Base-by-base conservation (phyloP, 2,329 filamentous ascomycete species). In the Colletotrichum abscissum region DNA sequence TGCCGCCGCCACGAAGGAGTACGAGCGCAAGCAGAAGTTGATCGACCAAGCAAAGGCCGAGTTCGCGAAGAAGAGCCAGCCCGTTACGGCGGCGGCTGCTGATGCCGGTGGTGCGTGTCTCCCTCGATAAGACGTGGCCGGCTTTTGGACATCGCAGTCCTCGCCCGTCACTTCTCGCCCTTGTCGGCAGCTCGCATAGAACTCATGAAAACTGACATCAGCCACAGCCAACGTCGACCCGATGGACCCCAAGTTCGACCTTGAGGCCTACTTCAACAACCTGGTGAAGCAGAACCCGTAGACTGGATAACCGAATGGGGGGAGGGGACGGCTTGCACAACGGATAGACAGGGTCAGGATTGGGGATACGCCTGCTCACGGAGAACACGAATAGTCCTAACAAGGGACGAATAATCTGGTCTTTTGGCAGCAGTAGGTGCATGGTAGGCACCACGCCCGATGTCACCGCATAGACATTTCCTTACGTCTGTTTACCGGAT, bases 21-120 rank as follows among this genome's bases (percentile, higher is more conserved):
- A 96, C 84, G 89, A 95, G 82, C 93, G 94, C 86, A 97, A 98
- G 90, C 90, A 95, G 86, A 91, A 92, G 79, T 89, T 98, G 88
- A 98, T 99, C 88, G 88, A 93, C 80, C 90, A 98, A 86, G 97
- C 97, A 78, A 98, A 97, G 91, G 91, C 92, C 73, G 95, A 97
- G 86, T 99, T 92, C 86, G 88, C 90, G 80, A 97, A 93, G 91
- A 82, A 85, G 79, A 94, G 93, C 89, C 92, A 90, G 80, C 85
- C 88, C 60, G 78, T 84, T 74, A 49, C 65, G 62, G 38, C 67
- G 14, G 55, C 54, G 38, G 35, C 55, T 67, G 59, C 70, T 63
- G 71, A 73, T 66, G 62, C 71, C 30, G 71, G 71, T 66, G 71
- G 71, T 73, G 38, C 46, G 67, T 71, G 49, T 66, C 42, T 60